Percentiles rank a stretch among this genome's conserved stretches.
Evolutionary conservation across 2,329 filamentous ascomycete species (phyloP).

Genomic region (Cercospora citrullina): DNA sequence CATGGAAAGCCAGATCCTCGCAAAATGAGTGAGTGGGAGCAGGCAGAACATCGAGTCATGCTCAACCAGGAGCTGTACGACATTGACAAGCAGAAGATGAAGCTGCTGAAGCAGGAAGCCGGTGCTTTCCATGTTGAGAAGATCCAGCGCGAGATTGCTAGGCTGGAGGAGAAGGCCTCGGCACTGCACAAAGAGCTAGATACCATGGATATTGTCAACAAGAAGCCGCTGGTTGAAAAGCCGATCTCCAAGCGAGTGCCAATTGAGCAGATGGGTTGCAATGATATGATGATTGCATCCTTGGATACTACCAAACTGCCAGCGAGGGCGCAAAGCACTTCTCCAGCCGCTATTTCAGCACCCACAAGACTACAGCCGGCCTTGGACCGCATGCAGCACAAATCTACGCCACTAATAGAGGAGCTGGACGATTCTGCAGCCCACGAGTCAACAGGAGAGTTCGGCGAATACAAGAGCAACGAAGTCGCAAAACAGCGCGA

Average conservation of each 20-base stretch:
- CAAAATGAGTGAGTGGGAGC: conserved; percentile 28
- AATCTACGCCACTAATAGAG: conserved; percentile 11
- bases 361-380: conserved; percentile 24
- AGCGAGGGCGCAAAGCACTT: neutral
- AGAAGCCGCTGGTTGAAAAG: neutral
- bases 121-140: conserved; percentile 28
- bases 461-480: conserved; percentile 20
- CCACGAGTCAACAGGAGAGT: conserved; percentile 36
- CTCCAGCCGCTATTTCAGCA: conserved; percentile 5
- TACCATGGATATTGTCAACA: conserved; percentile 9
- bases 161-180: conserved; percentile 17
- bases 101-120: conserved; percentile 22
- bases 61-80: conserved; percentile 24
- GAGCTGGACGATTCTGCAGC: conserved; percentile 37
- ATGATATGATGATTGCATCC: conserved; percentile 6
- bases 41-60: conserved; percentile 27
- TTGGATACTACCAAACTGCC: conserved; percentile 3
- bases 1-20: conserved; percentile 23
- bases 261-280: conserved; percentile 6
- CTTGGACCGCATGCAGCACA: conserved; percentile 35
- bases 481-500: conserved; percentile 33
- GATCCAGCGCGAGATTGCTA: conserved; percentile 36
- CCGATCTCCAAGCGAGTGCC: neutral
- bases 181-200: conserved; percentile 14
- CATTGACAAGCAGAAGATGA: conserved; percentile 19